Evolutionary conservation across 2,329 filamentous ascomycete genomes (phyloP).

Genomic region (Pochonia chlamydosporia): DNA sequence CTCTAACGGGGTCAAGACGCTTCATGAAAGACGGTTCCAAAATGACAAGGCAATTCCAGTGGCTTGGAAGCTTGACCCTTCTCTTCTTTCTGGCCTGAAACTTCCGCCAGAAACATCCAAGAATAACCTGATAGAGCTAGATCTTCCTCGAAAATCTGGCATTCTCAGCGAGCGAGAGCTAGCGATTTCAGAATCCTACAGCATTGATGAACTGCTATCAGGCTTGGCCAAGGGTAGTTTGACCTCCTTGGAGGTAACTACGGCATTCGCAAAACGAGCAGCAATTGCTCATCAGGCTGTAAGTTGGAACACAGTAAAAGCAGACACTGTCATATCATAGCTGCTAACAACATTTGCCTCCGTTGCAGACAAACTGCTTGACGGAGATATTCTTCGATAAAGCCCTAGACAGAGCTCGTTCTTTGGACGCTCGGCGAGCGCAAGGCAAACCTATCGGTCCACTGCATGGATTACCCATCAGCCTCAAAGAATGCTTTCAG

Average conservation of each 20-base stretch:
- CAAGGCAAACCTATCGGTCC: constrained; percentile 13
- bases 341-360: too few relatives aligned
- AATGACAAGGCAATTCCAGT: too few relatives aligned
- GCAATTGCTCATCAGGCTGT: constrained; percentile 23
- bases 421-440: constrained; percentile 12
- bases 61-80: too few relatives aligned
- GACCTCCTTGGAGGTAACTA: constrained; percentile 29
- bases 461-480: constrained; percentile 18
- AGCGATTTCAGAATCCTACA: constrained; percentile 37
- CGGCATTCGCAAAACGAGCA: constrained; percentile 21
- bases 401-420: constrained; percentile 13
- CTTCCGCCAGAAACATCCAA: too few relatives aligned
- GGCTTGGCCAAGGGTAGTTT: constrained; percentile 26
- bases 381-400: constrained; percentile 41
- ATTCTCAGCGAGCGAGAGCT: constrained; percentile 35
- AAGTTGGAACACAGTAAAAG: too few relatives aligned
- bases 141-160: constrained; percentile 19
- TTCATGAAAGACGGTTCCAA: too few relatives aligned
- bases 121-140: constrained; percentile 6
- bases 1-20: too few relatives aligned
- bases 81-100: too few relatives aligned
- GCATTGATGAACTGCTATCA: constrained; percentile 28
- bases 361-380: constrained; percentile 26
- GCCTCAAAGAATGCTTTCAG: constrained; percentile 20
- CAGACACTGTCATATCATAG: too few relatives aligned